Base-by-base conservation (phyloP, 345 rosid species). In the Hibiscus syriacus region DNA sequence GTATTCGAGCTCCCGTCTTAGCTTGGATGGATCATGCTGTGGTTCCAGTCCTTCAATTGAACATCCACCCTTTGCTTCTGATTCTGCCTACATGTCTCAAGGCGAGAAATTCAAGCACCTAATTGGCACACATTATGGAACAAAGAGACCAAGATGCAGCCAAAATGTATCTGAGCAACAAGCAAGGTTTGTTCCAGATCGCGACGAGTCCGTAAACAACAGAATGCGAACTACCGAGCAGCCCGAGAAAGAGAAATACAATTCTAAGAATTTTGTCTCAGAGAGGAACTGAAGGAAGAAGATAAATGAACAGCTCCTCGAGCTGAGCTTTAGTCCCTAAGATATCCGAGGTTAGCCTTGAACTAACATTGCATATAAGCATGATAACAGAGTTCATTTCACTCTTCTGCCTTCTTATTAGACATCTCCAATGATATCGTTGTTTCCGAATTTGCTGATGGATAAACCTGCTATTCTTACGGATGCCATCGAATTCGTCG, bases 211-310 rank as follows among this genome's bases (percentile, higher is more conserved):
- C 36, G 57, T 46, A 22, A 69, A 60, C 55, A 38, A 57, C 45
- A 54, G 63, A 2, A 60, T 29, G 3, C 72, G 69, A 67, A 77
- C 48, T 75, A 55, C 41, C 25, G 78, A 72, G 71, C 73, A 55
- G 49, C 52, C 54, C 10, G 84, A 61, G 29, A 80, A 72, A 60
- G 84, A 77, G n/a, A 41, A 71, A 14, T 77, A 39, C 70, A 74
- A 76, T 16, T 84, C 98, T 0, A 91, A 89, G 88, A 89, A 94
- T 83, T 89, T 91, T 78, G 54, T 81, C 45, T 76, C 89, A 0
- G 98, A 94, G 77, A 86, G 97, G 73, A 91, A 81, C 11, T 81
- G 99, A 71, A 87, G 98, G 80, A 72, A 60, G 48, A 81, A 77
- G 75, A 81, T 94, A 8, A 86, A 80, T 26, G 83, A 84, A 14